Evolutionary conservation across 1,284 basidiomycete genomes (phyloP).

Genomic region (Apiotrichum sp.): DNA sequence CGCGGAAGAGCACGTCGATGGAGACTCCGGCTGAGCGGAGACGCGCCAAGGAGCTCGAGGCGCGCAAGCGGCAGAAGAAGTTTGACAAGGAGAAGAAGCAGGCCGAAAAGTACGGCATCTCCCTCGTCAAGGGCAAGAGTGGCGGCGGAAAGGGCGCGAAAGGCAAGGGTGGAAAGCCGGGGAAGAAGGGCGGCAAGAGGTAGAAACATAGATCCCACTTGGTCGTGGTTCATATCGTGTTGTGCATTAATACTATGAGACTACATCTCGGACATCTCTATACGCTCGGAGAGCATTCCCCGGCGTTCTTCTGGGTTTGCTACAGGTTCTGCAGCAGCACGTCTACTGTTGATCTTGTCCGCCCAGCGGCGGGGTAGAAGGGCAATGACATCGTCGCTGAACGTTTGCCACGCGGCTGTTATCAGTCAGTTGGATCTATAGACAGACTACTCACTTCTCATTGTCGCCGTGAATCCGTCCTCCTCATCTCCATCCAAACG

Average conservation of each 20-base stretch:
- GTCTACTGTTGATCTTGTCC: not conserved
- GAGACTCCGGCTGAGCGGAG: slow-evolving; percentile 38
- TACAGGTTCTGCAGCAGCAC: not conserved
- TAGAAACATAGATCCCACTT: not conserved
- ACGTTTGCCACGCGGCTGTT: slow-evolving; percentile 32
- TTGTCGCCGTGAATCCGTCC: slow-evolving; percentile 17
- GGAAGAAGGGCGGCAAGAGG: slow-evolving; percentile 1
- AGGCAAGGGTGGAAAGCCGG: slow-evolving; percentile 11
- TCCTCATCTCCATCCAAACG: slow-evolving; percentile 9
- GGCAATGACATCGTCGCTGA: slow-evolving; percentile 23
- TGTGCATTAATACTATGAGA: slow-evolving; percentile 1
- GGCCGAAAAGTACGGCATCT: slow-evolving; percentile 4
- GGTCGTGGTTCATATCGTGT: not conserved
- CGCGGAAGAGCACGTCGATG: slow-evolving; percentile 31
- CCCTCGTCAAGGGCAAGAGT: slow-evolving; percentile 11
- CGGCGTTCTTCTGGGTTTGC: slow-evolving; percentile 12
- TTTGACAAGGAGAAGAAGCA: slow-evolving; percentile 37
- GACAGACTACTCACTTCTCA: slow-evolving; percentile 17
- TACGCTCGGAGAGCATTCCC: slow-evolving; percentile 22
- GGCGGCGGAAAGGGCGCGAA: slow-evolving; percentile 16
- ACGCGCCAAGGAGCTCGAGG: slow-evolving; percentile 42
- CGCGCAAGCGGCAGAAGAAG: slow-evolving; percentile 37
- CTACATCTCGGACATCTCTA: slow-evolving; percentile 31
- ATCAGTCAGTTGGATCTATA: not conserved
- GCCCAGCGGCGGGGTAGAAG: slow-evolving; percentile 11